A percentile compares a stretch with the other conserved stretches of the same genome.
These are phyloP conservation scores for Yarrowia alimentaria DNA, from an alignment of 805 yeast species.

Conservation along the genomic window DNA sequence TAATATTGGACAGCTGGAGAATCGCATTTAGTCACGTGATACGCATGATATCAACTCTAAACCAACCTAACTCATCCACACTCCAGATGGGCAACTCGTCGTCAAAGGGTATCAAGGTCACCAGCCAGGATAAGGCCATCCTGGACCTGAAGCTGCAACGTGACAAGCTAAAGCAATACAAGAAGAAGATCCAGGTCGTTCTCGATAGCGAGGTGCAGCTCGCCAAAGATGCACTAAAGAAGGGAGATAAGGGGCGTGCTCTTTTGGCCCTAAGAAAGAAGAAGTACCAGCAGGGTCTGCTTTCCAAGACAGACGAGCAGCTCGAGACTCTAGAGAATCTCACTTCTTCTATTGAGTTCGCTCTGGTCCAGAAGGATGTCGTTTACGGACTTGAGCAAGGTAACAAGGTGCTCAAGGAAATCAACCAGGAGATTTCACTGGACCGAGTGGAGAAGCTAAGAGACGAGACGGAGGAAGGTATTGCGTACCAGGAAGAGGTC, in stretches of 20 bases:
- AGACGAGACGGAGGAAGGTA: conserved; percentile 82
- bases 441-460: conserved; percentile 77
- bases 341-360: conserved; percentile 65
- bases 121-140: conserved; percentile 82
- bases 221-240: conserved; percentile 55
- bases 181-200: conserved; percentile 54
- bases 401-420: conserved; percentile 65
- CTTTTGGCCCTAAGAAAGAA: conserved; percentile 68
- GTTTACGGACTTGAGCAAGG: conserved; percentile 79
- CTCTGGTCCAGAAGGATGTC: conserved; percentile 82
- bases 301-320: conserved; percentile 72
- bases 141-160: conserved; percentile 84
- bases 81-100: conserved; percentile 40
- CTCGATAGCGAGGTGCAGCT: conserved; percentile 60
- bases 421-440: conserved; percentile 74
- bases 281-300: conserved; percentile 76
- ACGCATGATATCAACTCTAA: conserved; percentile 3
- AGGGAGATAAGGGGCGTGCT: conserved; percentile 59
- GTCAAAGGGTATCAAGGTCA: conserved; percentile 49
- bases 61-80: not conserved
- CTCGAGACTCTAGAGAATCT: conserved; percentile 74
- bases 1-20: too few species aligned
- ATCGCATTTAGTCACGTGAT: conserved; percentile 20
- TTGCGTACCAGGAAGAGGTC: conserved; percentile 64
- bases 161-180: conserved; percentile 77